Base-by-base conservation (phyloP, 495 filamentous ascomycete genomes). In the Viridothelium virens region DNA sequence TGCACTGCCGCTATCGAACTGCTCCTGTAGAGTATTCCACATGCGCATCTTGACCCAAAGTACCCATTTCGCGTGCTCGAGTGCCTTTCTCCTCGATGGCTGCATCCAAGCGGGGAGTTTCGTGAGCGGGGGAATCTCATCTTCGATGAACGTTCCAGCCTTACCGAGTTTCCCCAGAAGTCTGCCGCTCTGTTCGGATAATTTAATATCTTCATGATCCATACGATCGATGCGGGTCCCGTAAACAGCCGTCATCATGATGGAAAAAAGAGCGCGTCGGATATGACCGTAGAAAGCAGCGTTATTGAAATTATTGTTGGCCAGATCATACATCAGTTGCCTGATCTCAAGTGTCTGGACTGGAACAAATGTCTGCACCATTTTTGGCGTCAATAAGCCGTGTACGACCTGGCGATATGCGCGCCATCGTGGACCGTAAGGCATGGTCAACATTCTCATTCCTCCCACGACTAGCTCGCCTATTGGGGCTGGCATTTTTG, bases 321-420 rank as follows among this genome's bases (percentile, higher is more conserved):
- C 59, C 36, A 77, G 70, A 33, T 75, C 70, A 11, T 56, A 59
- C 56, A 76, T 62, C 50, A 77, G 31, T 38, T 72, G 70, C 46
- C 69, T 74, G 41, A 71, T 71, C 48, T 77, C 75, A 56, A 71
- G 71, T 44, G 72, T 71, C 61, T 77, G 74, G n/a, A 73, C 70
- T 33, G 71, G 68, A 48, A 70, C 62, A 47, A 74, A 73, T 41
- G 67, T 70, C 31, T 68, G 62, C 1, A 65, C 37, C 11, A 68
- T 70, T 33, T 65, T 69, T 10, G 70, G 62, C 56, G 71, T 72
- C 61, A 76, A 67, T 33, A 74, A 63, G 2, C 67, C 65, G 44
- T 76, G 74, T 37, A 65, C 69, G 38, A 75, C 61, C 64, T 68
- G 73, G 7, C 74, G 69, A 38, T 74, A 68, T 18, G 46, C 65